A percentile compares a stretch with the other conserved stretches of the same genome.
These are phyloP conservation scores for Phylloporus scabripes DNA, from an alignment of 768 basidiomycete genomes.

Conservation along the genomic window DNA sequence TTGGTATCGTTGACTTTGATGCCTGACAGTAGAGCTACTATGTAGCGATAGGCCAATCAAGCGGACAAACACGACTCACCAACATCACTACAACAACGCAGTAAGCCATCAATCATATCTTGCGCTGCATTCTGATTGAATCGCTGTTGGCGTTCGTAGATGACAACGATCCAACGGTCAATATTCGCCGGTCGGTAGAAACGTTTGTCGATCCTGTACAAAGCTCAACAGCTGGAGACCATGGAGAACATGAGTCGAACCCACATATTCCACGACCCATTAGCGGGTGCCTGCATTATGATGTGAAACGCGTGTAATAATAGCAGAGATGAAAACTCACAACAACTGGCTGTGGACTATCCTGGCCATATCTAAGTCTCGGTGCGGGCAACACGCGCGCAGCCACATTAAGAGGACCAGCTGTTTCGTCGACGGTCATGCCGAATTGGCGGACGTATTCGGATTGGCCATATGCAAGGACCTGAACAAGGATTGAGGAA, in stretches of 20 bases:
- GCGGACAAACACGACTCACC: slow-evolving; percentile 41
- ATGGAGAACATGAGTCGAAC: slow-evolving; percentile 8
- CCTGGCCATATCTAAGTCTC: slow-evolving; percentile 56
- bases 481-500: slow-evolving; percentile 29
- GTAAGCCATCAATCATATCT: slow-evolving; percentile 52
- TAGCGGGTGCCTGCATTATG: slow-evolving; percentile 43
- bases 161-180: slow-evolving; percentile 54
- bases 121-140: slow-evolving; percentile 46
- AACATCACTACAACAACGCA: slow-evolving; percentile 46
- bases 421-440: slow-evolving; percentile 49
- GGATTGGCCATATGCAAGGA: slow-evolving; percentile 65
- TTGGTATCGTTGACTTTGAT: slow-evolving; percentile 46
- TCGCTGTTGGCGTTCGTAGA: slow-evolving; percentile 59
- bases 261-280: slow-evolving; percentile 79
- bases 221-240: slow-evolving; percentile 3
- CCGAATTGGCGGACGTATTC: slow-evolving; percentile 74
- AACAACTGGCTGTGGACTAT: slow-evolving; percentile 51
- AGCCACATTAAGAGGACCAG: slow-evolving; percentile 49
- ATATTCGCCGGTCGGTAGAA: slow-evolving; percentile 57
- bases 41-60: not conserved
- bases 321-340: slow-evolving; percentile 33
- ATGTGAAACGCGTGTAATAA: slow-evolving; percentile 3
- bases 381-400: slow-evolving; percentile 65
- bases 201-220: slow-evolving; percentile 59
- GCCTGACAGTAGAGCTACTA: slow-evolving; percentile 35